These are phyloP conservation scores for Rhizopogon vinicolor DNA, from an alignment of 768 basidiomycete species.

Conservation along the genomic window DNA sequence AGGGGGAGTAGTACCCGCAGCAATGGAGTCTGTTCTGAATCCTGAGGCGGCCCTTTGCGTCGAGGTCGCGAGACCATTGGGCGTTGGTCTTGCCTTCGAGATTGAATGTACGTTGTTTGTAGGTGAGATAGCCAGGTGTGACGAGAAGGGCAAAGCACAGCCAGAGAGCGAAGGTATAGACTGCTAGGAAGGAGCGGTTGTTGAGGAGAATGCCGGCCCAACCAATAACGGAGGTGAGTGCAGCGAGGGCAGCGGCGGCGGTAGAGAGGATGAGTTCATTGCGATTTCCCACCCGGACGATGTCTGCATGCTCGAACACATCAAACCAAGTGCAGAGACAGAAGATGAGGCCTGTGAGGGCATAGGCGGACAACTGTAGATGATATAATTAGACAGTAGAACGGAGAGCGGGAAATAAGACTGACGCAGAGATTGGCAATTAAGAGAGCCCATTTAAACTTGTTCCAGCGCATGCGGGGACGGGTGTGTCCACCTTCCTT, in stretches of 20 bases:
- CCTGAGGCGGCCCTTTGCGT: constrained; percentile 53
- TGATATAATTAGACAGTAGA: neutral
- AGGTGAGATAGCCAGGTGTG: constrained; percentile 74
- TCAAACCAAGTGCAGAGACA: constrained; percentile 76
- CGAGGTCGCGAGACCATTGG: constrained; percentile 67
- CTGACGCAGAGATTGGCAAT: constrained; percentile 26
- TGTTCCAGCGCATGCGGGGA: constrained; percentile 64
- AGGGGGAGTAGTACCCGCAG: constrained; percentile 80
- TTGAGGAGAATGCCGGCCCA: constrained; percentile 81
- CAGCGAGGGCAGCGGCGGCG: constrained; percentile 50
- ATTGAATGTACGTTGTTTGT: constrained; percentile 71
- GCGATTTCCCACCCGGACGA: constrained; percentile 66
- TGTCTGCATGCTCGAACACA: constrained; percentile 63
- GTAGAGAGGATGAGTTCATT: constrained; percentile 70
- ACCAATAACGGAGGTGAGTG: constrained; percentile 67
- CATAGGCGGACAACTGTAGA: constrained; percentile 54
- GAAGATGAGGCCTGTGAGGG: constrained; percentile 56
- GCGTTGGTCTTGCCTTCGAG: constrained; percentile 77
- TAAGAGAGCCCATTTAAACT: constrained; percentile 81
- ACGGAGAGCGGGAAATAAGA: too few species aligned
- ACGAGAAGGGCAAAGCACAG: constrained; percentile 66
- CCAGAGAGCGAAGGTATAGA: constrained; percentile 73
- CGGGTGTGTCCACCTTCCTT: constrained; percentile 34
- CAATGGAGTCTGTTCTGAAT: constrained; percentile 74
- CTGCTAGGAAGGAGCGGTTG: constrained; percentile 76